Percentiles rank a stretch among this genome's conserved stretches.
These are phyloP conservation scores for Tubosaeta sp. DNA, from an alignment of 768 basidiomycete species.

Conservation along the genomic window DNA sequence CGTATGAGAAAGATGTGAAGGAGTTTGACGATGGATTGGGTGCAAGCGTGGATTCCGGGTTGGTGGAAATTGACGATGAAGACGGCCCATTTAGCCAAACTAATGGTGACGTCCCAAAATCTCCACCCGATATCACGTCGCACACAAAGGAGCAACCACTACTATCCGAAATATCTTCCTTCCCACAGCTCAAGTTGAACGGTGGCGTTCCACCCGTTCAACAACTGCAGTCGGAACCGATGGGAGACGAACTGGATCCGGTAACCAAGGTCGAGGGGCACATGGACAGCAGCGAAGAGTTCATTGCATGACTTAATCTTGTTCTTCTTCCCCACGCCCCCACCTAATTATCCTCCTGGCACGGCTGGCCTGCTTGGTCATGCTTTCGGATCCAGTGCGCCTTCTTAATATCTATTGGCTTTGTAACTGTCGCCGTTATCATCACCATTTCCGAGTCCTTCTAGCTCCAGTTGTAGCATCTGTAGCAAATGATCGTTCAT, in stretches of 20 bases:
- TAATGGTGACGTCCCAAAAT: conserved; percentile 34
- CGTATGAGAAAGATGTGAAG: conserved; percentile 51
- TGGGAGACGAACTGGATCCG: conserved; percentile 51
- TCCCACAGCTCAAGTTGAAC: conserved; percentile 43
- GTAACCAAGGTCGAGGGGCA: conserved; percentile 61
- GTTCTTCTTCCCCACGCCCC: not conserved
- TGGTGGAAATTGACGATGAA: conserved; percentile 35
- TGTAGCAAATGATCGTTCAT: conserved; percentile 32
- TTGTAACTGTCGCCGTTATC: conserved; percentile 26
- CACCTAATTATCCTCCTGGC: conserved; percentile 8
- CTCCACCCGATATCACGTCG: conserved; percentile 23
- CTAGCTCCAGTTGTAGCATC: conserved; percentile 28
- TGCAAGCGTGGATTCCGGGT: conserved; percentile 13
- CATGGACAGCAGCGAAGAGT: conserved; percentile 58
- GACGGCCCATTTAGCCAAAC: conserved; percentile 26
- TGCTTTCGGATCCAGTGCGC: conserved; percentile 20
- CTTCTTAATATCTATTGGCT: conserved; percentile 32
- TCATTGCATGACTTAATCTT: conserved; percentile 31
- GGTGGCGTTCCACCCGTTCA: conserved; percentile 43
- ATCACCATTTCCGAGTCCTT: conserved; percentile 21
- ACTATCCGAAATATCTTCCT: conserved; percentile 45
- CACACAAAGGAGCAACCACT: conserved; percentile 10
- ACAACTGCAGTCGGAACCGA: conserved; percentile 48
- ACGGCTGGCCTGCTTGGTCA: conserved; percentile 9
- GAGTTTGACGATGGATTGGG: conserved; percentile 26